Evolutionary conservation across 352 stramenopile genomes (phyloP).

Genomic region (Phytophthora aleatoria): DNA sequence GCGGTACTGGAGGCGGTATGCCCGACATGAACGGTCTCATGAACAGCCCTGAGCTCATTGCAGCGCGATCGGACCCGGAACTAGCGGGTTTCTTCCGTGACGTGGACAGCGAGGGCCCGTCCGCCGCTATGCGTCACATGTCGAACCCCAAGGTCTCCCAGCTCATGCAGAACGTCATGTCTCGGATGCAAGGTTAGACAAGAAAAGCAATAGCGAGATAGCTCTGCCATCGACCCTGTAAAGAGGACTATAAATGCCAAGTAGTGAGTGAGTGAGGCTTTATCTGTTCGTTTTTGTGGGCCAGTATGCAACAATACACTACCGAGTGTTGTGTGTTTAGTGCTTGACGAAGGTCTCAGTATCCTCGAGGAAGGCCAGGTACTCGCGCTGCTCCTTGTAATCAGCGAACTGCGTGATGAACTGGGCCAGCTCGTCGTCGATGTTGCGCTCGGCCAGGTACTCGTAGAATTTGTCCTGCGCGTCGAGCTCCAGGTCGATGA

Average conservation of each 20-base stretch:
- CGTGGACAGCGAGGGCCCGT: slow-evolving; percentile 75
- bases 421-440: slow-evolving; percentile 85
- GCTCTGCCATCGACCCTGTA: neutral
- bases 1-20: slow-evolving; percentile 40
- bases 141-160: slow-evolving; percentile 87
- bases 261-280: slow-evolving; percentile 20
- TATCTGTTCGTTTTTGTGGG: slow-evolving; percentile 27
- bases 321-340: slow-evolving; percentile 34
- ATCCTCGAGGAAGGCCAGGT: slow-evolving; percentile 78
- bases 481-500: slow-evolving; percentile 85
- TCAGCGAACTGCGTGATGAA: slow-evolving; percentile 87
- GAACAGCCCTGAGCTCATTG: slow-evolving; percentile 78
- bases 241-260: slow-evolving; percentile 21
- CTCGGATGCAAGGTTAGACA: slow-evolving; percentile 54
- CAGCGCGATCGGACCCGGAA: slow-evolving; percentile 73
- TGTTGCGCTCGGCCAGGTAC: slow-evolving; percentile 77
- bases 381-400: slow-evolving; percentile 88
- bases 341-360: slow-evolving; percentile 74
- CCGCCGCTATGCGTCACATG: slow-evolving; percentile 86
- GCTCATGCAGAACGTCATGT: slow-evolving; percentile 79
- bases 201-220: slow-evolving; percentile 12
- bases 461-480: slow-evolving; percentile 83
- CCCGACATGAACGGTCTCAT: slow-evolving; percentile 72
- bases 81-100: slow-evolving; percentile 84
- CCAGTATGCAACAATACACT: slow-evolving; percentile 18